Conservation (phyloP, 148 eudicot genomes). For the Dianthus caryophyllus region DNA sequence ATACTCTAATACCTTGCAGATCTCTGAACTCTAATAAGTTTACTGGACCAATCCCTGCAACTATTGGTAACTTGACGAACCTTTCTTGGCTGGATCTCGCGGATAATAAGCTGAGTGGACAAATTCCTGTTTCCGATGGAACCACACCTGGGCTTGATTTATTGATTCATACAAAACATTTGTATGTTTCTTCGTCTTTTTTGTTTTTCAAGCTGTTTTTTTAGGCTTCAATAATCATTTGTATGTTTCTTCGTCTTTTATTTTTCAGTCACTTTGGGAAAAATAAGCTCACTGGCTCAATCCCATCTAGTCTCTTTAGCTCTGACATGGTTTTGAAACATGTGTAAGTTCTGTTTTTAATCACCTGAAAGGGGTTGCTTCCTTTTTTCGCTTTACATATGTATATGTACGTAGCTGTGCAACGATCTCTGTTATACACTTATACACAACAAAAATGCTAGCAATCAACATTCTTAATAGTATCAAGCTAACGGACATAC, state of each 20-base stretch:
- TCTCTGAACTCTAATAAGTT: slow-evolving; percentile 65
- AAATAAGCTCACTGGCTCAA: slow-evolving; percentile 62
- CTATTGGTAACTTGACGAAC: slow-evolving; percentile 55
- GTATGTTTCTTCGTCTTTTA: too few relatives aligned
- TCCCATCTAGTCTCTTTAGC: slow-evolving; percentile 56
- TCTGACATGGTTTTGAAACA: slow-evolving; percentile 63
- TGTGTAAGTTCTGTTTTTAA: slow-evolving; percentile 52
- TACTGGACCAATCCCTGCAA: slow-evolving; percentile 57
- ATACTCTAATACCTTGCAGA: slow-evolving; percentile 33
- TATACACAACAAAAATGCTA: too few relatives aligned
- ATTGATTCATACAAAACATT: slow-evolving; percentile 57
- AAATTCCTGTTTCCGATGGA: slow-evolving; percentile 63
- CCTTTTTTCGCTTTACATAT: too few relatives aligned
- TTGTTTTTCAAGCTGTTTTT: too few relatives aligned
- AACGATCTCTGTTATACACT: too few relatives aligned
- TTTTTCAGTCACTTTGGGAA: slow-evolving; percentile 71
- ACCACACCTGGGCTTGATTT: slow-evolving; percentile 60
- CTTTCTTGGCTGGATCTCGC: slow-evolving; percentile 79
- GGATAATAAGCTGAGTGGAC: slow-evolving; percentile 63
- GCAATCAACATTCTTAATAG: too few relatives aligned
- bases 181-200: slow-evolving; percentile 46
- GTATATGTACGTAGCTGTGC: too few relatives aligned
- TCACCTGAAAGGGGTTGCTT: too few relatives aligned
- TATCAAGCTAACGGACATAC: too few relatives aligned
- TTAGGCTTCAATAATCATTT: not conserved